These are phyloP conservation scores for Coniochaeta ligniaria DNA, from an alignment of 2,329 filamentous ascomycete genomes.

Conservation along the genomic window DNA sequence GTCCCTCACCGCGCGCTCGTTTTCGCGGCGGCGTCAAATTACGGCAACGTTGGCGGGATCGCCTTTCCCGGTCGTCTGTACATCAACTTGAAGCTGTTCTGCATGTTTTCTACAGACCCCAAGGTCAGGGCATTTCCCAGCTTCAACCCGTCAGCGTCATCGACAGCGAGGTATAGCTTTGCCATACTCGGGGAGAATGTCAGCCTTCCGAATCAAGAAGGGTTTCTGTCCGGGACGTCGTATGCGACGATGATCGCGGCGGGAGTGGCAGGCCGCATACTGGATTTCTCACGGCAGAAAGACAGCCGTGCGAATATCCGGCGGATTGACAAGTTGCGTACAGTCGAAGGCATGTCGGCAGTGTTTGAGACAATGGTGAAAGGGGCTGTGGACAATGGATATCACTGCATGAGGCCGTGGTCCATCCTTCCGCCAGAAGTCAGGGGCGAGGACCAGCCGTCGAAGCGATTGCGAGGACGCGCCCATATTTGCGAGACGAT, in stretches of 20 bases:
- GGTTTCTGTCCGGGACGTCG: conserved; percentile 4
- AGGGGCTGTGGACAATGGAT: conserved; percentile 4
- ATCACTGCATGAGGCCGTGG: conserved; percentile 6
- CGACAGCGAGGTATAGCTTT: conserved; percentile 6
- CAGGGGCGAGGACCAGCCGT: neutral
- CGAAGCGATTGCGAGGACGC: neutral
- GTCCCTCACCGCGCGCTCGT: no score
- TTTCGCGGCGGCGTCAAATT: neutral
- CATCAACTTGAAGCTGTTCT: conserved; percentile 2
- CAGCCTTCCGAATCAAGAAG: neutral
- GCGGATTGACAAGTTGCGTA: neutral
- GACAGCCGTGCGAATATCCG: conserved; percentile 2
- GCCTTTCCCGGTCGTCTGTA: conserved; percentile 7
- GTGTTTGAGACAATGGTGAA: conserved; percentile 4
- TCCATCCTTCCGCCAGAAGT: neutral
- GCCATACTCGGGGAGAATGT: conserved; percentile 7
- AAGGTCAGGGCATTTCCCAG: neutral
- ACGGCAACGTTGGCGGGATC: conserved; percentile 1
- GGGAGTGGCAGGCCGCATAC: conserved; percentile 2
- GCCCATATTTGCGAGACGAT: neutral
- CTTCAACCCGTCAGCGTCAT: conserved; percentile 5
- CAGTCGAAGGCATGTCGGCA: neutral
- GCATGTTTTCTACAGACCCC: conserved; percentile 8
- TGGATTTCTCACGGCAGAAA: conserved; percentile 7
- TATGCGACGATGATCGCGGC: conserved; percentile 6